phyloP scores from a whole-genome alignment of 108 stramenopile genomes.

The Discostella stelligeroides region DNA sequence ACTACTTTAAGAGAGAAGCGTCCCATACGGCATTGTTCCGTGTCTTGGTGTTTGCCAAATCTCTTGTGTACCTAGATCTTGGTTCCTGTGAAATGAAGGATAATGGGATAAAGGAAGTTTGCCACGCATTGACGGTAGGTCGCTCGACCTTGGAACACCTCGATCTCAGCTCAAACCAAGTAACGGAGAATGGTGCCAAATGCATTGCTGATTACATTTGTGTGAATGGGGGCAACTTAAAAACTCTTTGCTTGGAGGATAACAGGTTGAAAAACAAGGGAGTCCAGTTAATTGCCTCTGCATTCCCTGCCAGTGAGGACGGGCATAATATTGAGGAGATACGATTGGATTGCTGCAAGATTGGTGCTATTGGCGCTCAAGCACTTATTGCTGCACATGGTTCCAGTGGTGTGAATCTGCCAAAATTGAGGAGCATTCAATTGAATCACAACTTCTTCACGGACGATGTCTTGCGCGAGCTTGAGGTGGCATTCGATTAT shows the following conservation, averaged over 20 bases:
- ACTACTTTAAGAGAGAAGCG: slow-evolving; percentile 51
- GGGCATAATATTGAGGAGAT: slow-evolving; percentile 45
- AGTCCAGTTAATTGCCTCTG: slow-evolving; percentile 32
- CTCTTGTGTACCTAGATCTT: slow-evolving; percentile 48
- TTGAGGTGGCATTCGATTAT: slow-evolving; percentile 47
- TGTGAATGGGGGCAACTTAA: slow-evolving; percentile 40
- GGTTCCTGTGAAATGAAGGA: slow-evolving; percentile 55
- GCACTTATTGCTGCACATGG: slow-evolving; percentile 54
- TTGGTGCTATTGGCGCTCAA: slow-evolving; percentile 47
- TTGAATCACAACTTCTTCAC: slow-evolving; percentile 48
- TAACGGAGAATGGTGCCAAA: slow-evolving; percentile 42
- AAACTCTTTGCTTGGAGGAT: slow-evolving; percentile 48
- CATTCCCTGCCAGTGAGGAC: slow-evolving; percentile 46
- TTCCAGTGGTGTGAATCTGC: slow-evolving; percentile 39
- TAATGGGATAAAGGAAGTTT: slow-evolving; percentile 53
- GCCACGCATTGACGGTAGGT: slow-evolving; percentile 50
- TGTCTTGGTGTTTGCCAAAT: slow-evolving; percentile 28
- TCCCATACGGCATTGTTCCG: slow-evolving; percentile 42
- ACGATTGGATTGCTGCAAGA: slow-evolving; percentile 27
- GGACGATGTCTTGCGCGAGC: slow-evolving; percentile 35
- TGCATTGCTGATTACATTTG: slow-evolving; percentile 51
- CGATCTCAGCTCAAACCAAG: slow-evolving; percentile 48
- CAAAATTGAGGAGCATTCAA: slow-evolving; percentile 40
- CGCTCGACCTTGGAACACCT: slow-evolving; percentile 50
- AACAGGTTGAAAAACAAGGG: slow-evolving; percentile 55